A percentile compares a stretch with the other conserved stretches of the same genome.
Evolutionary conservation across 345 rosid species (phyloP).

Genomic region (Rhizophora apiculata): DNA sequence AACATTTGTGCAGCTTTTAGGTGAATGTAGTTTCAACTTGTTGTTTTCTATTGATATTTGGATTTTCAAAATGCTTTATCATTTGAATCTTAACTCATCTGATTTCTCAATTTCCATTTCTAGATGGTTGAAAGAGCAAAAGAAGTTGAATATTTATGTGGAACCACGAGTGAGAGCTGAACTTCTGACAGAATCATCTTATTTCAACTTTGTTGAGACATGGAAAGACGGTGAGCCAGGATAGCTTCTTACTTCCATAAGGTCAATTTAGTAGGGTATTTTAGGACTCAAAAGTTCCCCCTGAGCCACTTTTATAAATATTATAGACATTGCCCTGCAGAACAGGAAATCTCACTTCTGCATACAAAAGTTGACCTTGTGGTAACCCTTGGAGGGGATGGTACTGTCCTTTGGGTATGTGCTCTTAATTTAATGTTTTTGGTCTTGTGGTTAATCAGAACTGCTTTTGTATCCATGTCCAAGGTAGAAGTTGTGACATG

Average conservation of each 20-base stretch:
- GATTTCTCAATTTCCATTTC: slow-evolving; percentile 17
- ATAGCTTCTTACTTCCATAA: background rate
- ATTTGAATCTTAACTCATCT: background rate
- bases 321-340: slow-evolving; percentile 38
- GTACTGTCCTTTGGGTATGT: slow-evolving; percentile 97
- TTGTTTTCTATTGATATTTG: background rate
- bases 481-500: slow-evolving; percentile 12
- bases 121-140: slow-evolving; percentile 89
- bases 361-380: slow-evolving; percentile 90
- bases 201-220: slow-evolving; percentile 69
- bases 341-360: slow-evolving; percentile 58
- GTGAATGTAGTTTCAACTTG: background rate
- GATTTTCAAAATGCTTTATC: slow-evolving; percentile 1
- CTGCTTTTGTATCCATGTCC: slow-evolving; percentile 12
- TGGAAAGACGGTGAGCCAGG: slow-evolving; percentile 80
- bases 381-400: slow-evolving; percentile 99
- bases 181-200: slow-evolving; percentile 70
- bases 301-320: no score
- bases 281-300: no score
- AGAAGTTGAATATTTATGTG: slow-evolving; percentile 65
- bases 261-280: background rate
- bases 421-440: background rate
- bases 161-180: slow-evolving; percentile 79
- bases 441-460: background rate
- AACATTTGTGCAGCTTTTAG: no score